Evolutionary conservation across 192 early-diverging fungal genomes (phyloP).

Genomic region (Coemansia sp.): DNA sequence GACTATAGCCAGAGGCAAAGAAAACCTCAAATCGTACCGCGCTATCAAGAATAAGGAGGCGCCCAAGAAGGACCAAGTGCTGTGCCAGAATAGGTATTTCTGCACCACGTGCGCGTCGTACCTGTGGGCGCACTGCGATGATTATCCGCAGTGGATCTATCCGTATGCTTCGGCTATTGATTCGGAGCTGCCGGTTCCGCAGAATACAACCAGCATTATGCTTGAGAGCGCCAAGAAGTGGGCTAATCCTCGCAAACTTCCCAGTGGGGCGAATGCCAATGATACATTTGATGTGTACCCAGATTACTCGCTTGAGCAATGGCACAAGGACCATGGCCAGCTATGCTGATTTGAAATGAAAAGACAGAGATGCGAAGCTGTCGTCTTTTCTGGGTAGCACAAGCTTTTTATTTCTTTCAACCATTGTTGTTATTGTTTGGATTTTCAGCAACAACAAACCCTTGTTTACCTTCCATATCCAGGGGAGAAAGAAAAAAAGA

Average conservation of each 20-base stretch:
- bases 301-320: conserved; percentile 55
- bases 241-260: conserved; percentile 38
- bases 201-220: conserved; percentile 47
- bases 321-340: conserved; percentile 57
- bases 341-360: conserved; percentile 11
- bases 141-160: conserved; percentile 33
- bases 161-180: conserved; percentile 64
- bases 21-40: conserved; percentile 42
- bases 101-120: conserved; percentile 61
- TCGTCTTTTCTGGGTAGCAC: background rate
- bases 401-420: too few relatives aligned
- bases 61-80: conserved; percentile 34
- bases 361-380: background rate
- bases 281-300: conserved; percentile 59
- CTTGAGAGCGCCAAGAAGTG: conserved; percentile 51
- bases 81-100: conserved; percentile 59
- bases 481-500: too few relatives aligned
- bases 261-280: conserved; percentile 4
- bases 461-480: too few relatives aligned
- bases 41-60: conserved; percentile 46
- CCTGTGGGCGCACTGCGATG: conserved; percentile 47
- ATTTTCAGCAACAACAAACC: too few relatives aligned
- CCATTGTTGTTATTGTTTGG: too few relatives aligned
- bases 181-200: conserved; percentile 53
- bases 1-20: conserved; percentile 34